These are phyloP conservation scores for Podospora conica DNA, from an alignment of 495 filamentous ascomycete species.

Conservation along the genomic window DNA sequence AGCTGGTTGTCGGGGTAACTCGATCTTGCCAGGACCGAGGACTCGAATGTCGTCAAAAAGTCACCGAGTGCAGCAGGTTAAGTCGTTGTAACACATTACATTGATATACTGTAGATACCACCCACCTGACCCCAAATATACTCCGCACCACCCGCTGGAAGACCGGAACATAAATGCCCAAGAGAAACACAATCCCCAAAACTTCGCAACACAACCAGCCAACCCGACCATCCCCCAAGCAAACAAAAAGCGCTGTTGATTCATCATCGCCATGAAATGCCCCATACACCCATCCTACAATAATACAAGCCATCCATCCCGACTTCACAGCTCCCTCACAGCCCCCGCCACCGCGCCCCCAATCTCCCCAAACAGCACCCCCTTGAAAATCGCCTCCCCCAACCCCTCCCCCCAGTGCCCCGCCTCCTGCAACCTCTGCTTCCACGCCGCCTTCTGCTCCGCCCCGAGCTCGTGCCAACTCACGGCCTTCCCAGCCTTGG, in stretches of 20 bases:
- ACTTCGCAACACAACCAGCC: not conserved
- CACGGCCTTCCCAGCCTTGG: conserved; percentile 37
- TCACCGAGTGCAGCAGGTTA: no score
- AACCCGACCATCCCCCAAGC: not conserved
- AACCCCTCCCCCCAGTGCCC: conserved; percentile 68
- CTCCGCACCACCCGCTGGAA: not conserved
- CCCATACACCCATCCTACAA: not conserved
- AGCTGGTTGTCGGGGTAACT: not conserved
- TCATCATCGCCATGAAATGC: not conserved
- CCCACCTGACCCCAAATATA: not conserved
- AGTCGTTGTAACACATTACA: not conserved
- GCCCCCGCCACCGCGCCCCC: conserved; percentile 43
- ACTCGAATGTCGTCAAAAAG: no score
- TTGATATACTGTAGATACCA: not conserved
- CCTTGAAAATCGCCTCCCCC: conserved; percentile 65
- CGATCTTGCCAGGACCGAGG: not conserved
- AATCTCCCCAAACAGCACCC: conserved; percentile 67
- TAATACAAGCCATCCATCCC: not conserved
- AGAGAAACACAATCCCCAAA: not conserved
- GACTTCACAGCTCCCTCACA: not conserved
- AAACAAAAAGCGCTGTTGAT: not conserved
- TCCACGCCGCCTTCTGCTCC: conserved; percentile 60
- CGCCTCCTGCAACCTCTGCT: conserved; percentile 56
- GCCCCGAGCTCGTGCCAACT: conserved; percentile 60
- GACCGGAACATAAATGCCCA: not conserved